These are phyloP conservation scores for Phytopythium litorale DNA, from an alignment of 352 stramenopile genomes.

Conservation along the genomic window DNA sequence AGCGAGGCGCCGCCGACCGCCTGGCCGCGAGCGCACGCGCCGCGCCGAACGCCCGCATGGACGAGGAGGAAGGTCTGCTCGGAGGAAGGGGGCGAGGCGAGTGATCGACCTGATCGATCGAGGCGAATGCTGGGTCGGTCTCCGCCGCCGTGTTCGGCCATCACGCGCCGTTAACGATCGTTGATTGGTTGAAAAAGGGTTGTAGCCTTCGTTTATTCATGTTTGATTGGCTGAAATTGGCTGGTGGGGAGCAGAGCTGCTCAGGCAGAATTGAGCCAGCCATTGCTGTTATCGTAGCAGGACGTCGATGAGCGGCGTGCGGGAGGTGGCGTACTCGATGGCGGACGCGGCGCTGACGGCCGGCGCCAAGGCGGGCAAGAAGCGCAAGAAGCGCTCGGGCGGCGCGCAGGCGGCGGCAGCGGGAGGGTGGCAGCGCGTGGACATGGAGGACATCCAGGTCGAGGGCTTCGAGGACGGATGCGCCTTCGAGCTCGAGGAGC, in stretches of 20 bases:
- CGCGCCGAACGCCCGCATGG: conserved; percentile 21
- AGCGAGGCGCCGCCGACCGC: neutral
- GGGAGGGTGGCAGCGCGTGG: conserved; percentile 56
- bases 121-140: neutral
- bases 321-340: conserved; percentile 30
- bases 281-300: neutral
- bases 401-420: conserved; percentile 5
- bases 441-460: conserved; percentile 71
- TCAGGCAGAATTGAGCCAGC: neutral
- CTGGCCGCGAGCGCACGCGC: conserved; percentile 9
- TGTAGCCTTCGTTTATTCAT: too few species aligned
- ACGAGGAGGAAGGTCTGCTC: neutral
- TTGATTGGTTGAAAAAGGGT: conserved; percentile 7
- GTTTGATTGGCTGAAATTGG: conserved; percentile 26
- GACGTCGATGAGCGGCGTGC: conserved; percentile 28
- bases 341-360: conserved; percentile 11
- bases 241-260: conserved; percentile 16
- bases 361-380: conserved; percentile 29
- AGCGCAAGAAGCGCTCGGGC: conserved; percentile 43
- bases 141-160: neutral
- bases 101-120: conserved; percentile 1
- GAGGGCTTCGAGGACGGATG: conserved; percentile 85
- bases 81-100: neutral
- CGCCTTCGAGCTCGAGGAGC: conserved; percentile 80
- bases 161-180: neutral